Base-by-base conservation (phyloP, 2,329 filamentous ascomycete species). In the Fusarium agapanthi region DNA sequence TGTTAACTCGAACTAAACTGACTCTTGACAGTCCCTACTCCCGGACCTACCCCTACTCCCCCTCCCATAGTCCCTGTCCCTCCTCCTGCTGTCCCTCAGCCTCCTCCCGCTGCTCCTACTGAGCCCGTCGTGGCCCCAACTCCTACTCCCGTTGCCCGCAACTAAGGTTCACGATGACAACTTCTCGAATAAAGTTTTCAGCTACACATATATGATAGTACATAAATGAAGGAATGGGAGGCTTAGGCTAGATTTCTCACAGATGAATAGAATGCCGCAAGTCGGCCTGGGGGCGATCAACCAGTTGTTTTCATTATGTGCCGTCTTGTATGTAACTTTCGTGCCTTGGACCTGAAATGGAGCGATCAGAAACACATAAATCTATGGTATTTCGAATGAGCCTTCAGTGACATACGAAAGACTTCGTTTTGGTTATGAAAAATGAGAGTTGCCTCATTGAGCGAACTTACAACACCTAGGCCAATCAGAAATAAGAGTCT, bases 391-490 rank as follows among this genome's bases (percentile, higher is more conserved):
- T 28, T 28, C 15, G 8, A 40, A 18, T n/a, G 28, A n/a, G 35
- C 14, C 4, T 18, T n/a, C n/a, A 28, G 26, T 28, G 20, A 18
- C 11, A n/a, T 28, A 11, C 5, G 34, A 54, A 30, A 54, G 34
- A 14, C 34, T 40, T 40, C 11, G 15, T 53, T 26, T 16, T 28
- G 20, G 14, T n/a, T 24, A 24, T 43, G 12, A 26, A 34, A 56
- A 16, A 32, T 37, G 26, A 32, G 35, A 43, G 35, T 73, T 75
- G 38, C 72, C 69, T 50, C 14, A 68, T 75, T 73, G 37, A 73
- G 72, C 58, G 41, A 35, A 26, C 37, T 45, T 44, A 18, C 20
- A 44, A 20, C 13, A n/a, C 20, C 37, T 28, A 35, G 55, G 14
- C 72, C 72, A 75, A 75, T 74, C 57, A 71, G 64, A 22, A 45